Evolutionary conservation across 169 alveolate genomes (phyloP), one percentile per base, ranked within the genome.

Genomic region (Haemoproteus tartakovskyi): DNA sequence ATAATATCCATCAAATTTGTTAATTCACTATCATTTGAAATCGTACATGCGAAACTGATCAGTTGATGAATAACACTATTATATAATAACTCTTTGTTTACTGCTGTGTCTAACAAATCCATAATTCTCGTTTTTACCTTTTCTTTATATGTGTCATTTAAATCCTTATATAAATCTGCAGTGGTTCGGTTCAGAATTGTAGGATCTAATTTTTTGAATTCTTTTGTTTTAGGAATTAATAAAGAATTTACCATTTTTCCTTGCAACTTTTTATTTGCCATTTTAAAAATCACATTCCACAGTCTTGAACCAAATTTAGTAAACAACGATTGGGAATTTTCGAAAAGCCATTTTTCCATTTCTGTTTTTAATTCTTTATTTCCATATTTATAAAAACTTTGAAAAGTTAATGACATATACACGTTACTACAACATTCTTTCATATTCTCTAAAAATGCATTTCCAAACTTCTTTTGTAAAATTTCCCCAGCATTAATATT

Each of bases 311-410:
- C 82, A 67, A 54, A 67, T 67, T 67, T 67, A 12, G 61, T 51
- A 8, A 67, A 54, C 27, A 40, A 67, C 1, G 46, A 16, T 45
- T 67, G 51, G 11, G 70, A 3, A 46, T 67, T 52, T 52, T 67
- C 56, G 40, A 52, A 22, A 46, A 67, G 19, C 70, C 82, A 67
- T 16, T 16, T 9, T 2, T 26, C 33, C 8, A 67, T 67, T 46
- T 51, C 61, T 16, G 22, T 67, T 54, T 30, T 52, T 27, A 67
- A 54, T 16, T 67, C 6, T 26, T 67, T 60, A 54, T 61, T 61
- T 9, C 51, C 82, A 33, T 67, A 70, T 12, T 54, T 67, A 33
- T 67, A 67, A 54, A 67, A 67, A 67, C 82, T 54, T n/a, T 67
- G 82, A 60, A 67, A 67, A n/a, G 45, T 45, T 26, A 67, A 21